Conservation (phyloP, 495 filamentous ascomycete genomes). For the Daldinia bambusicola region DNA sequence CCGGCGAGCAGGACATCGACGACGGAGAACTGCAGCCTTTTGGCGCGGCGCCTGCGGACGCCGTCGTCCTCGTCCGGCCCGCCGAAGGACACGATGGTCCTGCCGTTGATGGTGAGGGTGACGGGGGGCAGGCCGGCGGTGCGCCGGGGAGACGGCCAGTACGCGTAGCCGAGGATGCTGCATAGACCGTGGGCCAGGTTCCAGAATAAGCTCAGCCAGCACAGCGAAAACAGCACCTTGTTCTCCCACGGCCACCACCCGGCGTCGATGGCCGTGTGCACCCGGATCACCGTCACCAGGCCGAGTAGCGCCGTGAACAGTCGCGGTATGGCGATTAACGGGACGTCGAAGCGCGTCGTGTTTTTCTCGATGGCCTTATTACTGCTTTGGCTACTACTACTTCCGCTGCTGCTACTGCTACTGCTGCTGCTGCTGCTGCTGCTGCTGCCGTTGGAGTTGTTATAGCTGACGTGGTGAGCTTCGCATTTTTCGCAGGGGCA, state of each 20-base stretch:
- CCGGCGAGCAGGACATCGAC: constrained; percentile 40
- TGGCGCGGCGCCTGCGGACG: constrained; percentile 35
- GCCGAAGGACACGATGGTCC: constrained; percentile 41
- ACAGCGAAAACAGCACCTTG: constrained; percentile 44
- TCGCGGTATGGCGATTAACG: constrained; percentile 43
- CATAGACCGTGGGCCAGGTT: constrained; percentile 38
- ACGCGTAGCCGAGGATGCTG: constrained; percentile 41
- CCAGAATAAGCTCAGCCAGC: constrained; percentile 43
- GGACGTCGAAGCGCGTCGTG: constrained; percentile 41
- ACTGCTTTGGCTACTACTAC: neutral
- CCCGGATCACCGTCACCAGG: constrained; percentile 40
- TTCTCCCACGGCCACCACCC: constrained; percentile 49
- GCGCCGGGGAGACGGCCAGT: constrained; percentile 44
- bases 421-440: constrained; percentile 1
- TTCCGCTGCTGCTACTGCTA: neutral
- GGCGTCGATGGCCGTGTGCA: constrained; percentile 45
- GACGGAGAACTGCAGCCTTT: constrained; percentile 42
- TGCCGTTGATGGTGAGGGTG: constrained; percentile 35
- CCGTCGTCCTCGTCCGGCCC: constrained; percentile 42
- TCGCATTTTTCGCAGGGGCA: constrained; percentile 44
- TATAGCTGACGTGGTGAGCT: neutral
- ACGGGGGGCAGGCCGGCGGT: constrained; percentile 42
- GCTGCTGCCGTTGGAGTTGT: neutral
- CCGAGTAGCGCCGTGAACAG: constrained; percentile 39
- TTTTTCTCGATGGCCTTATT: constrained; percentile 16